Base-by-base conservation (phyloP, 108 stramenopile genomes). In the Parietichytrium sp. region DNA sequence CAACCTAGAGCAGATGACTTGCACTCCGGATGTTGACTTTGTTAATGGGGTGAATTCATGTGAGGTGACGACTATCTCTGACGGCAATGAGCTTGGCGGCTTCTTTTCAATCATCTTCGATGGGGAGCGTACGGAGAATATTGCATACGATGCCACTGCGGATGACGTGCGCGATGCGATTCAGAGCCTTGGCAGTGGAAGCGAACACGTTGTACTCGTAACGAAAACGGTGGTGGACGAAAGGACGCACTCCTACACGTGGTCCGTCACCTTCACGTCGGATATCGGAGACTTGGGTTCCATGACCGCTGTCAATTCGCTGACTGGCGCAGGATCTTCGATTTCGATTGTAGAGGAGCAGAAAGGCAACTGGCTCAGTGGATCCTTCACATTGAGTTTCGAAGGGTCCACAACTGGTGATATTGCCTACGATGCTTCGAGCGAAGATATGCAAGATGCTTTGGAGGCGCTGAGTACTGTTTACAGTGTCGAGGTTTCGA, bases 31-130 rank as follows among this genome's bases (percentile, higher is more conserved):
- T 16, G 84, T 93, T 25, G 87, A 81, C 15, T 93, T 93, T 15
- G 83, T 88, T 79, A 90, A 86, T 13, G n/a, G n/a, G n/a, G n/a
- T n/a, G n/a, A 90, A 88, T 45, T 54, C 83, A 13, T 38, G 92
- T 23, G 54, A 51, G 10, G 91, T 92, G 25, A 47, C 26, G 20
- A 86, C 87, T 83, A 47, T 85, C 50, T 84, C 61, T 13, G 87
- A 92, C 79, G 94, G 94, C 33, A 94, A 93, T 82, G 54, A 89
- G 55, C 52, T 94, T 12, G 91, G 91, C 16, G 94, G 94, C 6
- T 79, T 79, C 29, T 94, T 87, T 54, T 36, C 54, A 7, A 53
- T 94, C 3, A 54, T 81, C 31, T 90, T 85, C 23, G 88, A 79
- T 4, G 54, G 82, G 2, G 90, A 91, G 10, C 80, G 83, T 23